These are phyloP conservation scores for Phytophthora aleatoria DNA, from an alignment of 352 stramenopile species.

Conservation along the genomic window DNA sequence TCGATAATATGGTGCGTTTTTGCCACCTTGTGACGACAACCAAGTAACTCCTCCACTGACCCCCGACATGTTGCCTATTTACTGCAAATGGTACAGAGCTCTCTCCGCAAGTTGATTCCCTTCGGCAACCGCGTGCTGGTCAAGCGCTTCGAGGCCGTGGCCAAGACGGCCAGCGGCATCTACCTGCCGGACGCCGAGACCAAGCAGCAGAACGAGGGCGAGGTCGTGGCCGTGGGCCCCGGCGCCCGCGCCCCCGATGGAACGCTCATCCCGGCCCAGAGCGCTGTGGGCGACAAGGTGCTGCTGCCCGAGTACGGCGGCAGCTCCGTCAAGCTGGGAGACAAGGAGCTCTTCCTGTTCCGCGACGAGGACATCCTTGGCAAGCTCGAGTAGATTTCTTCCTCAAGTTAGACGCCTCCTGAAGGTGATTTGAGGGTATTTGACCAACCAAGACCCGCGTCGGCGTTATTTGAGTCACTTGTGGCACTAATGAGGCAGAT, in stretches of 20 bases:
- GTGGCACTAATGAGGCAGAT: neutral
- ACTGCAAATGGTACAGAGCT: constrained; percentile 35
- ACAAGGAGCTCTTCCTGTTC: constrained; percentile 95
- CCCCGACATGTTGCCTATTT: constrained; percentile 2
- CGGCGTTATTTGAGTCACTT: constrained; percentile 13
- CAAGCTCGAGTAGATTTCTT: constrained; percentile 89
- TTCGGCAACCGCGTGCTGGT: constrained; percentile 96
- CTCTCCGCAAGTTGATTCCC: constrained; percentile 90
- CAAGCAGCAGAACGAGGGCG: constrained; percentile 94
- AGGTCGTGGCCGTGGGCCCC: constrained; percentile 94
- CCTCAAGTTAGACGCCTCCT: constrained; percentile 9
- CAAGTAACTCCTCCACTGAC: neutral
- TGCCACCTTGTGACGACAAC: neutral
- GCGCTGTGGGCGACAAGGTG: constrained; percentile 94
- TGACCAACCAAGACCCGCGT: constrained; percentile 3
- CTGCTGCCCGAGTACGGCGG: constrained; percentile 97
- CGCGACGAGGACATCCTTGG: constrained; percentile 97
- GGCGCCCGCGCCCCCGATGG: constrained; percentile 91
- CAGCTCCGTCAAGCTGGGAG: constrained; percentile 91
- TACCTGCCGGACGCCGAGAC: constrained; percentile 93
- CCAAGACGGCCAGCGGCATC: constrained; percentile 93
- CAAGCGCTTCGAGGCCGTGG: constrained; percentile 90
- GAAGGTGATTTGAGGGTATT: constrained; percentile 1
- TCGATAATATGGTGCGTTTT: constrained; percentile 26
- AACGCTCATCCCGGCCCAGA: constrained; percentile 84